These are phyloP conservation scores for Schoenoplectus triqueter DNA, from an alignment of 202 grass and related monocot genomes.

Conservation along the genomic window DNA sequence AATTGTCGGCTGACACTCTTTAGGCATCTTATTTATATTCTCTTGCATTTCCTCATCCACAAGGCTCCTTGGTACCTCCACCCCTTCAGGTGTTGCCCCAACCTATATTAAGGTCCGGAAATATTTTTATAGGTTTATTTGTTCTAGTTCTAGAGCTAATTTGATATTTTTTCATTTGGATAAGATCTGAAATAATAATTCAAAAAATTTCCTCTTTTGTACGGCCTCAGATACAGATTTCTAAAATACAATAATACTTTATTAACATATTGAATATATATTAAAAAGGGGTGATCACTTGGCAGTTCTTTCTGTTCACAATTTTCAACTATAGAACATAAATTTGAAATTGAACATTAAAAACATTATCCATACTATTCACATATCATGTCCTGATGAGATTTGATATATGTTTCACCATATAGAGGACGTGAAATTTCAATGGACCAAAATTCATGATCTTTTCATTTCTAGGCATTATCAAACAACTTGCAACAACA, in stretches of 20 bases:
- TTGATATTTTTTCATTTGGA: background rate
- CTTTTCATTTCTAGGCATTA: background rate
- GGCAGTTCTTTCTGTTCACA: too few species aligned
- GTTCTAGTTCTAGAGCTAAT: background rate
- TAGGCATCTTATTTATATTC: constrained; percentile 70
- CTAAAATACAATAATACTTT: background rate
- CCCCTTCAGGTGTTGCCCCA: constrained; percentile 92
- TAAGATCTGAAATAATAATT: background rate
- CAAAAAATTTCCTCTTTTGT: background rate
- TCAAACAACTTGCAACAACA: background rate
- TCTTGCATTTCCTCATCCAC: constrained; percentile 86
- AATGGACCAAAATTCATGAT: background rate
- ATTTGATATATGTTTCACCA: too few species aligned
- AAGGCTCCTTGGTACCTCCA: constrained; percentile 85
- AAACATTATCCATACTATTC: background rate
- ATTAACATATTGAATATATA: too few species aligned
- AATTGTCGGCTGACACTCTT: constrained; percentile 67
- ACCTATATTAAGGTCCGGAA: constrained; percentile 54
- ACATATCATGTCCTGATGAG: background rate
- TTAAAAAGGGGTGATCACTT: too few species aligned
- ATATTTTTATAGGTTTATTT: constrained; percentile 1
- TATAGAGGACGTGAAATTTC: background rate
- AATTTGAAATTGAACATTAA: background rate
- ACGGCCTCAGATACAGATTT: background rate
- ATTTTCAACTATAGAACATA: too few species aligned